Evolutionary conservation across 176 grass and related monocot species (phyloP), one percentile per base, ranked within the genome.

Genomic region (Oryza punctata): DNA sequence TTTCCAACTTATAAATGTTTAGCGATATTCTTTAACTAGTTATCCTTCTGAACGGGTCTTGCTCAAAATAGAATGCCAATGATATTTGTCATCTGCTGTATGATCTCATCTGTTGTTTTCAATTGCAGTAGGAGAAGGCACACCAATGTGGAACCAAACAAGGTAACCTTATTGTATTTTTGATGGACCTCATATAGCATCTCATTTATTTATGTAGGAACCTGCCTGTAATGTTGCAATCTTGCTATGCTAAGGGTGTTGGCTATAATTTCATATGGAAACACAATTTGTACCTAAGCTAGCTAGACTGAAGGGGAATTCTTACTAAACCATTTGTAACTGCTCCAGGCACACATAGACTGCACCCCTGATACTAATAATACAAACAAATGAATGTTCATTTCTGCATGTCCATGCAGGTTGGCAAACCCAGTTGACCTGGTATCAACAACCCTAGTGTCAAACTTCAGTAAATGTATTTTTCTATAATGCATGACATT

Each of bases 121-220:
- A 81, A 65, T 80, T 67, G 60, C 65, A 89, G 87, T 54, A 87
- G 87, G 76, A 89, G 84, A 81, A 89, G 87, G 80, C 84, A 19
- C 21, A 44, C 87, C 66, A 79, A 60, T 38, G 1, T 70, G 63
- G 84, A 89, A 43, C 26, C 78, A 67, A 89, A 87, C 67, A 89
- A 73, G 91, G 91, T 92, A 63, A 12, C 59, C 46, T 76, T 60
- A 68, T 30, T 47, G 65, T 44, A 27, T 6, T 82, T 25, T 23
- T 67, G 24, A 66, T 67, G 78, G 45, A 52, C 66, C 21, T 78
- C 4, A 11, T 16, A 10, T 76, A 26, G 7, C 69, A 35, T 14
- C 21, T 14, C 21, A 30, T 61, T 86, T 82, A 3, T 66, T 82
- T 77, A 86, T 65, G 72, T 14, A 72, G 41, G 3, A 68, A 32